Evolutionary conservation across 2,329 filamentous ascomycete species (phyloP).

Genomic region (Alternaria triticimaculans): DNA sequence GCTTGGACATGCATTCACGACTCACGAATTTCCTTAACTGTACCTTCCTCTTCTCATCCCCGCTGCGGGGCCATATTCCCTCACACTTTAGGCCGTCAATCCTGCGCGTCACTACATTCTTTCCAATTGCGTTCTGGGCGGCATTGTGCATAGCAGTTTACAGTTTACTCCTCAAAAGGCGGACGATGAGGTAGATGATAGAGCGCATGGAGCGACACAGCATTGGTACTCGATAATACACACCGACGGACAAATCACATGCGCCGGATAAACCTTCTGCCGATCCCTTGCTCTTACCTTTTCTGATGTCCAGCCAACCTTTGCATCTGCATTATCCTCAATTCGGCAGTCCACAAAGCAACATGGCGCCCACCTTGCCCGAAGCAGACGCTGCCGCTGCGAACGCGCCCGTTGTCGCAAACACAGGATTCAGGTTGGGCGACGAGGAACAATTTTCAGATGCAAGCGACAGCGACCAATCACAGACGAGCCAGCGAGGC

Average conservation of each 20-base stretch:
- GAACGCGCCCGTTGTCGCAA: background rate
- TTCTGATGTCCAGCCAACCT: slow-evolving; percentile 10
- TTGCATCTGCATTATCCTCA: slow-evolving; percentile 4
- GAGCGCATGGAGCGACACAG: slow-evolving; percentile 24
- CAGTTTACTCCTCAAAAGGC: slow-evolving; percentile 22
- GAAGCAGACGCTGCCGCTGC: background rate
- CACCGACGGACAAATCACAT: slow-evolving; percentile 30
- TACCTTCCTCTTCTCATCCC: slow-evolving; percentile 16
- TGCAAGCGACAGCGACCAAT: slow-evolving; percentile 33
- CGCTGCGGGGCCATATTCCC: slow-evolving; percentile 8
- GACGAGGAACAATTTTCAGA: slow-evolving; percentile 18
- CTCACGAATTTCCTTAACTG: slow-evolving; percentile 42
- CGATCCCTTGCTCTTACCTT: slow-evolving; percentile 19
- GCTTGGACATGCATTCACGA: slow-evolving; percentile 40
- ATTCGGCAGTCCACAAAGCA: slow-evolving; percentile 5
- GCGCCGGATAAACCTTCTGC: slow-evolving; percentile 25
- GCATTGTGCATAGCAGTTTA: slow-evolving; percentile 30
- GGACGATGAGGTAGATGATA: slow-evolving; percentile 31
- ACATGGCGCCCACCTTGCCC: slow-evolving; percentile 15
- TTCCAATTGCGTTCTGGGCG: slow-evolving; percentile 14
- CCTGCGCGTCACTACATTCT: slow-evolving; percentile 20
- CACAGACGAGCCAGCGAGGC: slow-evolving; percentile 27
- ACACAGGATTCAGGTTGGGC: slow-evolving; percentile 22
- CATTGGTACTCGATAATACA: slow-evolving; percentile 22
- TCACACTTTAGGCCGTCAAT: slow-evolving; percentile 15